phyloP scores from a whole-genome alignment of 2,329 filamentous ascomycete genomes.

The Clarireedia paspali region DNA sequence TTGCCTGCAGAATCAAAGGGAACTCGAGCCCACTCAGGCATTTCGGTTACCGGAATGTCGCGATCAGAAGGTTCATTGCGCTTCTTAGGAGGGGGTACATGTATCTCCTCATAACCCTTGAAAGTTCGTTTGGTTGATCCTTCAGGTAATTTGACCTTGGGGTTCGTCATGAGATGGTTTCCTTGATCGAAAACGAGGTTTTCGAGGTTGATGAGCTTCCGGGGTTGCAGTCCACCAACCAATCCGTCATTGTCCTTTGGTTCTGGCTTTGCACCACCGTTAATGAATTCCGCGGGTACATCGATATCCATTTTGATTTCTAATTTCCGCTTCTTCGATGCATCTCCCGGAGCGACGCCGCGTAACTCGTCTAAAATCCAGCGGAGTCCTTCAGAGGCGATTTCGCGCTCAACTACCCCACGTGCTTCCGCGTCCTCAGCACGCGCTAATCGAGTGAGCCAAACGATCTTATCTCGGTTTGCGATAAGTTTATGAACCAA shows the following conservation, averaged over 20 bases:
- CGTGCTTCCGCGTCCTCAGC: constrained; percentile 74
- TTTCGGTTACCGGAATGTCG: constrained; percentile 74
- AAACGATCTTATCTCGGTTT: constrained; percentile 90
- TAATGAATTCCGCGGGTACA: constrained; percentile 52
- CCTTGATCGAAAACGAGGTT: constrained; percentile 96
- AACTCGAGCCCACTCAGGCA: constrained; percentile 84
- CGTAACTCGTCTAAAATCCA: constrained; percentile 82
- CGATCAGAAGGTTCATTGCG: constrained; percentile 73
- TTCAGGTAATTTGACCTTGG: constrained; percentile 85
- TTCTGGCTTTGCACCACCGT: constrained; percentile 41
- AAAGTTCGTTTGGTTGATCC: constrained; percentile 92
- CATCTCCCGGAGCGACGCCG: constrained; percentile 56
- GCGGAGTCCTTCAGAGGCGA: constrained; percentile 79
- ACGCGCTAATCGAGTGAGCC: constrained; percentile 82
- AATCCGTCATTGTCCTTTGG: constrained; percentile 57
- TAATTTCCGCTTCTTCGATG: constrained; percentile 55
- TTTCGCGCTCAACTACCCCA: constrained; percentile 76
- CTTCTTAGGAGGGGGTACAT: constrained; percentile 88
- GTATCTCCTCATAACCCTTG: constrained; percentile 98
- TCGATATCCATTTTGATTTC: constrained; percentile 97
- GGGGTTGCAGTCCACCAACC: constrained; percentile 77
- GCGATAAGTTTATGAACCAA: constrained; percentile 84
- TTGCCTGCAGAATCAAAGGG: constrained; percentile 83
- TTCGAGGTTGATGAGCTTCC: constrained; percentile 84
- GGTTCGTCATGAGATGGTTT: constrained; percentile 99